These are phyloP conservation scores for Stereocaulon alpinum DNA, from an alignment of 495 filamentous ascomycete species.

Conservation along the genomic window DNA sequence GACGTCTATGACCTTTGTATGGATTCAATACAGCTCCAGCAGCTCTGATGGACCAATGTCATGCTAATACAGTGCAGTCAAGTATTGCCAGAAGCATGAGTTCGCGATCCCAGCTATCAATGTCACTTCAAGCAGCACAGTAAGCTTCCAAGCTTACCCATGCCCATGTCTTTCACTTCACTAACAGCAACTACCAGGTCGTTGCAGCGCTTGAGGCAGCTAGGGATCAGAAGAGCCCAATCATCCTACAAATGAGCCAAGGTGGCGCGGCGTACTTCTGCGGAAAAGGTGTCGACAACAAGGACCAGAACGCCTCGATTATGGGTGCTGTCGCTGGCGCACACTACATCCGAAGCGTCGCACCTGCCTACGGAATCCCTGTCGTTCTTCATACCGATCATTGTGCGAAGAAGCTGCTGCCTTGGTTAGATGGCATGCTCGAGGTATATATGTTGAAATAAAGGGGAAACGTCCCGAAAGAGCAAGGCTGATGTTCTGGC, in stretches of 20 bases:
- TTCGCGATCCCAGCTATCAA: constrained; percentile 93
- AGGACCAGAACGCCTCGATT: constrained; percentile 78
- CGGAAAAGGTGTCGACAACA: constrained; percentile 49
- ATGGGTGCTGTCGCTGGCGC: constrained; percentile 78
- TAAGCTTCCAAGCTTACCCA: not conserved
- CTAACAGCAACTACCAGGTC: constrained; percentile 29
- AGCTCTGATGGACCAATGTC: not conserved
- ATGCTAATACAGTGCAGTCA: constrained; percentile 38
- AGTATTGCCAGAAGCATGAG: constrained; percentile 70
- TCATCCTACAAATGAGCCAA: constrained; percentile 86
- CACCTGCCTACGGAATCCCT: constrained; percentile 79
- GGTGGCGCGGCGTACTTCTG: constrained; percentile 56
- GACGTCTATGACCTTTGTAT: constrained; percentile 38
- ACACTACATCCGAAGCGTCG: constrained; percentile 85
- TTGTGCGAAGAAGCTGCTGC: constrained; percentile 88
- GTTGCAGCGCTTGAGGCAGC: constrained; percentile 88
- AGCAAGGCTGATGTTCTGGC: constrained; percentile 24
- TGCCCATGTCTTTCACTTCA: not conserved
- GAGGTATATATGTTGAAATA: constrained; percentile 28
- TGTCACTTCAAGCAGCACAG: constrained; percentile 82
- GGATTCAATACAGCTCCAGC: not conserved
- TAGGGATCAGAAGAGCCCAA: constrained; percentile 72
- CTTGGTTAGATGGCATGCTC: constrained; percentile 94
- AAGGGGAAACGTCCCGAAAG: not conserved
- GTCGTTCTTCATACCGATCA: constrained; percentile 80